Evolutionary conservation across 2,329 filamentous ascomycete species (phyloP).

Genomic region (Cladosporium sp.): DNA sequence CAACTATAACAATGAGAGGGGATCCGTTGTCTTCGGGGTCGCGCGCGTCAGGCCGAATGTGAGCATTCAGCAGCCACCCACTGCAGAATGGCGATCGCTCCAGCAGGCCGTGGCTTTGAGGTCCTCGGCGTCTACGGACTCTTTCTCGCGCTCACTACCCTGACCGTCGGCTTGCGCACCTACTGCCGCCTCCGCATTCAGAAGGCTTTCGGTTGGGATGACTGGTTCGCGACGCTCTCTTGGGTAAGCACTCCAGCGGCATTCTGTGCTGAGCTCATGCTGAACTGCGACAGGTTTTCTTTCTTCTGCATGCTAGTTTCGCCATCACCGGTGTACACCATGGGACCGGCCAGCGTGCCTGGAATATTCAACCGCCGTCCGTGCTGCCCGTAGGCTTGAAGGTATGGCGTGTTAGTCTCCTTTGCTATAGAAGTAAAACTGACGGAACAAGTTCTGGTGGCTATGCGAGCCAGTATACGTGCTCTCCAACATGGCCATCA

Average conservation of each 20-base stretch:
- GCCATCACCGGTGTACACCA: slow-evolving; percentile 14
- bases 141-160: slow-evolving; percentile 12
- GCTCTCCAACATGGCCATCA: slow-evolving; percentile 19
- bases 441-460: slow-evolving; percentile 25
- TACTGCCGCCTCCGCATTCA: slow-evolving; percentile 11
- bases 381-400: slow-evolving; percentile 13
- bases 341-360: slow-evolving; percentile 14
- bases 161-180: slow-evolving; percentile 11
- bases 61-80: background rate
- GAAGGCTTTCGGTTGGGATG: slow-evolving; percentile 10
- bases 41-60: background rate
- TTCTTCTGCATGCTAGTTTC: slow-evolving; percentile 12
- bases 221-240: slow-evolving; percentile 10
- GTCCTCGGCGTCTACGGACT: slow-evolving; percentile 11
- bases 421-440: background rate
- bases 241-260: slow-evolving; percentile 3
- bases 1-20: too few species aligned
- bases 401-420: background rate
- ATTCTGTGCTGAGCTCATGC: background rate
- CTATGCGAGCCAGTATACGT: slow-evolving; percentile 27
- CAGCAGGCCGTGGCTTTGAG: slow-evolving; percentile 11
- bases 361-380: slow-evolving; percentile 11
- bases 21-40: too few species aligned
- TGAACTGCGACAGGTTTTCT: slow-evolving; percentile 11
- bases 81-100: slow-evolving; percentile 8